Base-by-base conservation (phyloP, 208 protist species). In the Angomonas deanei region DNA sequence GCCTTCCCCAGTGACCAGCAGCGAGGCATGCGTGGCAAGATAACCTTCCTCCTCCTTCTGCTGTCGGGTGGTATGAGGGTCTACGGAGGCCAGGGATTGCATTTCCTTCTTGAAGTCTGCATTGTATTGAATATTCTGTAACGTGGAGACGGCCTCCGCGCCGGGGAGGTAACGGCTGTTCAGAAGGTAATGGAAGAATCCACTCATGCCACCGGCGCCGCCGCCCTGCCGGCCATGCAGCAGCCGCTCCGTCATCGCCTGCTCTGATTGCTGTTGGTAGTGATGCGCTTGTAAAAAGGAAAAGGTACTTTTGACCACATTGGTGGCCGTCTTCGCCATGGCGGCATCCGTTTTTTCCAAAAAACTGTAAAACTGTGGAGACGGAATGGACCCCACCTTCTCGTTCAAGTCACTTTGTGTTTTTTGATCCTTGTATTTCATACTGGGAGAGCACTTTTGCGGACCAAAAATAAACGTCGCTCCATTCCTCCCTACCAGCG, bases 151-250 rank as follows among this genome's bases (percentile, higher is more conserved):
- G 54, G 77, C 58, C 55, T 93, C 86, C 0, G 86, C 69, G 11
- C 86, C 86, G 0, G 74, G 63, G 54, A 82, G 65, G 39, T 72
- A 89, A 23, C 50, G 33, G 1, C 82, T 79, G n/a, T 49, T 27
- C 28, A 90, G 63, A 0, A 93, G 15, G 33, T 79, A 83, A 17
- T 74, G 72, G 33, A 90, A 88, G 49, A 88, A 88, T 13, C 86
- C 82, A 38, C 80, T 84, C 80, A 90, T 93, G n/a, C 86, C 86
- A 13, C 86, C 86, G 4, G 82, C 86, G 1, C 80, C 86, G 34
- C 86, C 86, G n/a, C 81, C 82, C 17, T 81, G 80, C 0, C 64
- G 49, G 19, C 64, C 61, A 58, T 82, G 55, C 11, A 75, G 69
- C 28, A 92, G 52, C 27, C 70, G 61, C 15, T 58, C 46, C 46